Percentiles rank a stretch among this genome's conserved stretches.
Evolutionary conservation across 768 basidiomycete species (phyloP).

Genomic region (Tricholoma flavovirens): DNA sequence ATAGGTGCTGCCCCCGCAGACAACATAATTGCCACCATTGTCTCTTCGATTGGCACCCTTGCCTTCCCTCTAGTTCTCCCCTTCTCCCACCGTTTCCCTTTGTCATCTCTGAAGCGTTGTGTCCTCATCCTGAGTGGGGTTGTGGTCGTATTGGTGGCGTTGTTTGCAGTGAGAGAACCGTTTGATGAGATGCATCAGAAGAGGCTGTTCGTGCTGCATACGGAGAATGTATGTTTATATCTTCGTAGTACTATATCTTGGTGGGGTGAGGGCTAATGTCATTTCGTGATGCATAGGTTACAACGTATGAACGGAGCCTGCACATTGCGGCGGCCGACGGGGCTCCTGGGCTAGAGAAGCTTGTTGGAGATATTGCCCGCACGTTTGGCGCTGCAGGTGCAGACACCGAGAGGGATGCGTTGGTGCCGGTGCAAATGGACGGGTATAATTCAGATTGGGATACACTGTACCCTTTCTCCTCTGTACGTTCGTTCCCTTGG

Average conservation of each 20-base stretch:
- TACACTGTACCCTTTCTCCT: slow-evolving; percentile 72
- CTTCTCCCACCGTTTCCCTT: slow-evolving; percentile 69
- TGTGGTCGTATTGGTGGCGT: slow-evolving; percentile 47
- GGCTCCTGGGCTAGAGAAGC: slow-evolving; percentile 63
- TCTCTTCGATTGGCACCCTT: slow-evolving; percentile 51
- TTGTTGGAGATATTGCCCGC: slow-evolving; percentile 57
- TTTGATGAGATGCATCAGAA: slow-evolving; percentile 89
- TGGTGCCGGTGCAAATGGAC: slow-evolving; percentile 53
- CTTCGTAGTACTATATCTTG: too few relatives aligned
- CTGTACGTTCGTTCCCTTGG: slow-evolving; percentile 42
- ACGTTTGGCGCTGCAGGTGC: slow-evolving; percentile 46
- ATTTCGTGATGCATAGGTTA: slow-evolving; percentile 14
- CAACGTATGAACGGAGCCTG: slow-evolving; percentile 62
- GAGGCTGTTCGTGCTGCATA: slow-evolving; percentile 74
- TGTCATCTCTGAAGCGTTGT: slow-evolving; percentile 25
- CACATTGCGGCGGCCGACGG: slow-evolving; percentile 82
- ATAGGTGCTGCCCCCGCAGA: slow-evolving; percentile 82
- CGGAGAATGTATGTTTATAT: slow-evolving; percentile 61
- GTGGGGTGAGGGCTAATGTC: too few relatives aligned
- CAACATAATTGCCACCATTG: slow-evolving; percentile 78
- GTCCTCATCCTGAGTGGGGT: slow-evolving; percentile 41
- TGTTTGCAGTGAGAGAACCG: slow-evolving; percentile 53
- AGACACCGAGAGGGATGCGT: slow-evolving; percentile 27
- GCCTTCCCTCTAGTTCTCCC: slow-evolving; percentile 58
- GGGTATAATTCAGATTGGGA: slow-evolving; percentile 89